phyloP scores from a whole-genome alignment of 2,329 filamentous ascomycete species.

The Fonsecaea multimorphosa region DNA sequence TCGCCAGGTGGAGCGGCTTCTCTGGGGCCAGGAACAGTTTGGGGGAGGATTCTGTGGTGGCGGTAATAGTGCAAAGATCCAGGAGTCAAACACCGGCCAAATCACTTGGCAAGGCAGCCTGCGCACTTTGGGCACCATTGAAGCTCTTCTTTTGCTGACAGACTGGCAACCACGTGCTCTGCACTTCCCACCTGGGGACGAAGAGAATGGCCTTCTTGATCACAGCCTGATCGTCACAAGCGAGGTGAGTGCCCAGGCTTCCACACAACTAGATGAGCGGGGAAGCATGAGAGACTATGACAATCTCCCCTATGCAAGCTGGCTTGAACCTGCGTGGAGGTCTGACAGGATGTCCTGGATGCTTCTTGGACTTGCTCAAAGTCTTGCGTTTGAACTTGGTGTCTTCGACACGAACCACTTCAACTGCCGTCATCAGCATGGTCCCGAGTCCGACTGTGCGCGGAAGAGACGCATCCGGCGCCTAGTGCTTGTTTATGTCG shows the following conservation, averaged over 20 bases:
- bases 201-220: constrained; percentile 67
- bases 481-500: constrained; percentile 86
- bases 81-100: constrained; percentile 67
- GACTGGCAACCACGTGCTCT: constrained; percentile 96
- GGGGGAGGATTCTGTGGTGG: constrained; percentile 84
- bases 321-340: constrained; percentile 94
- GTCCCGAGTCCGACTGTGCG: constrained; percentile 71
- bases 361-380: constrained; percentile 61
- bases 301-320: constrained; percentile 78
- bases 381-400: constrained; percentile 74
- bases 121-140: constrained; percentile 88
- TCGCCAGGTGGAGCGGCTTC: constrained; percentile 91
- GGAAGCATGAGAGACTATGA: constrained; percentile 50
- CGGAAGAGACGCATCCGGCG: constrained; percentile 83
- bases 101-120: constrained; percentile 72
- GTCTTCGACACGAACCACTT: constrained; percentile 78
- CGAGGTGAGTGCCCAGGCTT: constrained; percentile 52
- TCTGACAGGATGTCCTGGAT: constrained; percentile 68
- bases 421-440: constrained; percentile 52
- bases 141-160: constrained; percentile 90
- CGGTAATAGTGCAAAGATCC: constrained; percentile 64
- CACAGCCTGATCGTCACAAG: constrained; percentile 71
- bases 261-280: constrained; percentile 42
- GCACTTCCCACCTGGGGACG: constrained; percentile 81
- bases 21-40: constrained; percentile 96